Percentiles rank a stretch among this genome's conserved stretches.
Evolutionary conservation across 2,329 filamentous ascomycete genomes (phyloP).

Genomic region (Cladosporium velox): DNA sequence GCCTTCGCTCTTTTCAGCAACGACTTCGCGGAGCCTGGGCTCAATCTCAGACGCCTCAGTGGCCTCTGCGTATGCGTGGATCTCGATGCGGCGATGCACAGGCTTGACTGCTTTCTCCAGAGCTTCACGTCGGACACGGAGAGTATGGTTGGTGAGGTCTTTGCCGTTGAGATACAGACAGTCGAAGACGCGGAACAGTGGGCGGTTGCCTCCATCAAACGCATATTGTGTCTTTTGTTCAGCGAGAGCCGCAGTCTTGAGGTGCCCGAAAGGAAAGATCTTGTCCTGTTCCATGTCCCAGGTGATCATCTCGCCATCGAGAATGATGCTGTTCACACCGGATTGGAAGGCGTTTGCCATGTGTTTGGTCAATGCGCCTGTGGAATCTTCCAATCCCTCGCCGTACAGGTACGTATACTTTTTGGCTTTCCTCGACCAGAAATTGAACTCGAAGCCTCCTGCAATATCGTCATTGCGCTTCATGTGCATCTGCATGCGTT

Average conservation of each 20-base stretch:
- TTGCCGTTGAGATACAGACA: conserved; percentile 84
- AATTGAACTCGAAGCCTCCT: conserved; percentile 74
- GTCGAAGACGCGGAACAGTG: conserved; percentile 85
- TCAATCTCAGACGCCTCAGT: conserved; percentile 73
- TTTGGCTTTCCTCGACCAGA: conserved; percentile 95
- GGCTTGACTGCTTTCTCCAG: conserved; percentile 70
- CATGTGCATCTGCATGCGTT: conserved; percentile 97
- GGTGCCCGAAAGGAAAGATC: conserved; percentile 84
- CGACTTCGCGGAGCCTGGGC: conserved; percentile 73
- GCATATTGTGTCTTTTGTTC: conserved; percentile 55
- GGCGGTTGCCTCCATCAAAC: conserved; percentile 61
- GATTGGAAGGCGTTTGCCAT: conserved; percentile 74
- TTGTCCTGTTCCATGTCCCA: conserved; percentile 88
- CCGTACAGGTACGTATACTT: conserved; percentile 96
- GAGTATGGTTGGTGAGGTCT: conserved; percentile 76
- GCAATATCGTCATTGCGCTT: conserved; percentile 65
- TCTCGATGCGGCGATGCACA: conserved; percentile 75
- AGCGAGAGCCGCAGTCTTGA: conserved; percentile 85
- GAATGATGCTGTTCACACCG: conserved; percentile 79
- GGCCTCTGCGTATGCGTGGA: conserved; percentile 71
- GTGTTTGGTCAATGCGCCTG: conserved; percentile 77
- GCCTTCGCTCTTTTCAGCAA: conserved; percentile 85
- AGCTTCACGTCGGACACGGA: conserved; percentile 76
- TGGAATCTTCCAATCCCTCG: conserved; percentile 69
- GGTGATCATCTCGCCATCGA: conserved; percentile 98